Conservation (phyloP, 176 grass and related monocot genomes). For the Carex pumila region DNA sequence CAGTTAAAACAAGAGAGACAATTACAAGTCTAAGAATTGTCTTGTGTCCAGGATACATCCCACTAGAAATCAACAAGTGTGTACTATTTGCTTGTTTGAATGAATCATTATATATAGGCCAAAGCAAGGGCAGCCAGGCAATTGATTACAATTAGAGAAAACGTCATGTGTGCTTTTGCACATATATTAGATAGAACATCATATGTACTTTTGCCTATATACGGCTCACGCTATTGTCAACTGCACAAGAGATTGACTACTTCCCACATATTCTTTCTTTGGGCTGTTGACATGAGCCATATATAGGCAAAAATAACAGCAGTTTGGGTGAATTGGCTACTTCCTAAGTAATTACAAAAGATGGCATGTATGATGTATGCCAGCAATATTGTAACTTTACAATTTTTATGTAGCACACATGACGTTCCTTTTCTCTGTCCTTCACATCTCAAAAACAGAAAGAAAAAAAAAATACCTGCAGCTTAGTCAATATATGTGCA, state of each 20-base stretch:
- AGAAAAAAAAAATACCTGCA: slow-evolving; percentile 46
- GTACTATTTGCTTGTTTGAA: neutral
- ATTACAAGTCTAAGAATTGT: neutral
- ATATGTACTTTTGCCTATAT: no score
- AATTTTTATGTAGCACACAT: neutral
- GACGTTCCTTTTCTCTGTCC: neutral
- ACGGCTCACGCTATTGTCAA: no score
- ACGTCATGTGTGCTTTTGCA: no score
- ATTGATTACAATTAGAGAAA: neutral
- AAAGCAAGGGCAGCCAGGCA: neutral
- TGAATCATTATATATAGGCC: neutral
- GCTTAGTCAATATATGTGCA: slow-evolving; percentile 93
- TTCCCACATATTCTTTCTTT: neutral
- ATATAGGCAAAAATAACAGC: neutral
- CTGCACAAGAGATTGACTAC: neutral
- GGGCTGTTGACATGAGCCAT: neutral
- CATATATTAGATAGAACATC: no score
- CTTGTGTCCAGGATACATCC: neutral
- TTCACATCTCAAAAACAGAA: neutral
- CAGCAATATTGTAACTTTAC: neutral
- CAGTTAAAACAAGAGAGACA: neutral
- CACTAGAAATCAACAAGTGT: neutral
- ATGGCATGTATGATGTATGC: neutral
- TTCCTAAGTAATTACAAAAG: neutral
- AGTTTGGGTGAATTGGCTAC: neutral